Conservation (phyloP, 2,329 filamentous ascomycete species). For the Lojkania enalia region DNA sequence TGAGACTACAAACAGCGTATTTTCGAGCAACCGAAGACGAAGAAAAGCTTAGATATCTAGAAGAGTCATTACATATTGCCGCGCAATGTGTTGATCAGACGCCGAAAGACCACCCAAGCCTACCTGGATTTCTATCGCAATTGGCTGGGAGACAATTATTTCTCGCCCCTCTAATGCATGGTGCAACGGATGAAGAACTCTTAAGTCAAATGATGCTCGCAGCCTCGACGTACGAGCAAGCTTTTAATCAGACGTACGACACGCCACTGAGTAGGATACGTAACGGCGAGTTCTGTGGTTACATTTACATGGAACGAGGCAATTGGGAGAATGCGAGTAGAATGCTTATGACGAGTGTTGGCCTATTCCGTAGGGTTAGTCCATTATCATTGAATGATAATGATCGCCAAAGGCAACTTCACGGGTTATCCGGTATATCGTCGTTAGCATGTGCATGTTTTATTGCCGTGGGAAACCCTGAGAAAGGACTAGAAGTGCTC, state of each 20-base stretch:
- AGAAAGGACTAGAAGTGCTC: conserved; percentile 4
- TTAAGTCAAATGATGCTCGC: neutral
- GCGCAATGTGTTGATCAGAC: conserved; percentile 1
- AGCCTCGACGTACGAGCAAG: neutral
- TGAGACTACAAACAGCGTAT: neutral
- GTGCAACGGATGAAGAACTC: neutral
- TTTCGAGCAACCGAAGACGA: neutral
- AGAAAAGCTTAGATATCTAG: neutral
- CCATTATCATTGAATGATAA: conserved; percentile 8
- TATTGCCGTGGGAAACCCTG: conserved; percentile 2
- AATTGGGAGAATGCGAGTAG: conserved; percentile 4
- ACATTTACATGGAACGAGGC: neutral
- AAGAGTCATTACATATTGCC: neutral
- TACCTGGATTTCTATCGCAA: conserved; percentile 1
- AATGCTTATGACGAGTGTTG: conserved; percentile 1
- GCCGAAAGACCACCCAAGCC: neutral
- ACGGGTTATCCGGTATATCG: conserved; percentile 8
- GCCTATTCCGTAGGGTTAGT: conserved; percentile 5
- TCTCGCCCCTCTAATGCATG: conserved; percentile 1
- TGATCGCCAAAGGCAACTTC: conserved; percentile 8
- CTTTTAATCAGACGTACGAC: neutral
- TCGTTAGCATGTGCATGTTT: conserved; percentile 5
- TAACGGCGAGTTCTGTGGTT: neutral
- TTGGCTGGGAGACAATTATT: conserved; percentile 2
- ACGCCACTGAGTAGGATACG: conserved; percentile 1